Evolutionary conservation across 2,329 filamentous ascomycete species (phyloP).

Genomic region (Pseudogymnoascus sp.): DNA sequence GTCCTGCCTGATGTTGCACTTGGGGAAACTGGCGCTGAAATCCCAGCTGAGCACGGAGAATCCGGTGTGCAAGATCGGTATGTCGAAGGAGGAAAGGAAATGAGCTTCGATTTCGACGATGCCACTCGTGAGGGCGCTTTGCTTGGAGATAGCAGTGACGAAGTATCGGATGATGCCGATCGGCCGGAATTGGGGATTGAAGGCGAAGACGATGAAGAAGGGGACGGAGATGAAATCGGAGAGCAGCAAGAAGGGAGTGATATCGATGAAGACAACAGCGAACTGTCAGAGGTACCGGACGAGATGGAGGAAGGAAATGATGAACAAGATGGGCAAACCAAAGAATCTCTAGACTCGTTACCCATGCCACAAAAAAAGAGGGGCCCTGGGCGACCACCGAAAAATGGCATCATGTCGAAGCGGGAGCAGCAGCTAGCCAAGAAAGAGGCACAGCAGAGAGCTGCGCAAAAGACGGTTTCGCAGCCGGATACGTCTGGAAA

Average conservation of each 20-base stretch:
- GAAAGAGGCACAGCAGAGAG: constrained; percentile 50
- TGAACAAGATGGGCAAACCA: constrained; percentile 13
- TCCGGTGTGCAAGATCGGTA: constrained; percentile 40
- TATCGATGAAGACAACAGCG: constrained; percentile 22
- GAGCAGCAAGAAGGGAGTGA: constrained; percentile 21
- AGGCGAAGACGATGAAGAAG: constrained; percentile 21
- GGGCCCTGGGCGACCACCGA: constrained; percentile 71
- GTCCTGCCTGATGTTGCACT: constrained; percentile 54
- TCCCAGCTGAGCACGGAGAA: constrained; percentile 38
- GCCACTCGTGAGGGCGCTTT: constrained; percentile 47
- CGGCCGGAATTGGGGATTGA: constrained; percentile 13
- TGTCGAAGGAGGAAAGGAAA: constrained; percentile 54
- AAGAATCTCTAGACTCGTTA: constrained; percentile 16
- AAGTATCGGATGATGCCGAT: constrained; percentile 22
- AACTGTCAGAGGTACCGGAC: constrained; percentile 16
- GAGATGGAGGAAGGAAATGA: constrained; percentile 20
- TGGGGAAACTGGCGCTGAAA: constrained; percentile 50
- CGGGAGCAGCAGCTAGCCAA: constrained; percentile 58
- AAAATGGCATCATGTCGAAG: constrained; percentile 78
- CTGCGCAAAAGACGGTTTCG: constrained; percentile 45
- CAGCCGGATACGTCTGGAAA: constrained; percentile 36
- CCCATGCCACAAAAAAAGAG: constrained; percentile 36
- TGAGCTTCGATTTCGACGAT: constrained; percentile 66
- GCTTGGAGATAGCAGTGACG: constrained; percentile 45
- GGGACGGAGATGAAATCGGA: constrained; percentile 26